A percentile compares a stretch with the other conserved stretches of the same genome.
These are phyloP conservation scores for Penicillium sp. DNA, from an alignment of 2,329 filamentous ascomycete species.

Conservation along the genomic window DNA sequence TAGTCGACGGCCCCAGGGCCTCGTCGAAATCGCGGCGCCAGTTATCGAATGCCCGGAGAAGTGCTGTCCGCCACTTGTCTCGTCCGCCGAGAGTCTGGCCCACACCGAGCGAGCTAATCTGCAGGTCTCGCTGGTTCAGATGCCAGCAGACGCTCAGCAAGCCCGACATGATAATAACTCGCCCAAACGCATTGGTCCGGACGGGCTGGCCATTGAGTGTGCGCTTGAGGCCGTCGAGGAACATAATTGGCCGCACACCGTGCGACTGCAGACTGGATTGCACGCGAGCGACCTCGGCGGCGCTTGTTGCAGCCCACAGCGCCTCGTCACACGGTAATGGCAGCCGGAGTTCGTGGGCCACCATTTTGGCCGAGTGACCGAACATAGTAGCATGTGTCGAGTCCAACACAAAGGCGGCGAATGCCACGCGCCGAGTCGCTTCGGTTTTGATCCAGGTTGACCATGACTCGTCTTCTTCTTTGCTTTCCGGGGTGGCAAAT, in stretches of 20 bases:
- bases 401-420: constrained; percentile 91
- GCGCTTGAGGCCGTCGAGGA: constrained; percentile 85
- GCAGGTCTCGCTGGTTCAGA: constrained; percentile 92
- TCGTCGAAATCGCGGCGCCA: constrained; percentile 94
- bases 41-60: constrained; percentile 85
- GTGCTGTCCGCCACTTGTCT: constrained; percentile 83
- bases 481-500: constrained; percentile 76
- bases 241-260: constrained; percentile 79
- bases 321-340: constrained; percentile 90
- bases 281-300: constrained; percentile 78
- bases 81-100: constrained; percentile 76
- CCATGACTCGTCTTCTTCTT: constrained; percentile 81
- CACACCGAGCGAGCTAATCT: constrained; percentile 82
- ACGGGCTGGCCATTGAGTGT: constrained; percentile 84
- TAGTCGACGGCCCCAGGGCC: constrained; percentile 66
- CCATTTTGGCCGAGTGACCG: constrained; percentile 94
- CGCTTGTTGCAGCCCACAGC: constrained; percentile 86
- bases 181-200: constrained; percentile 87
- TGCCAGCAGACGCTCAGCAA: constrained; percentile 93
- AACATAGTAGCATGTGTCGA: constrained; percentile 98
- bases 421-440: constrained; percentile 82
- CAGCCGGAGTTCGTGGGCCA: constrained; percentile 89
- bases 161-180: constrained; percentile 90
- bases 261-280: constrained; percentile 77
- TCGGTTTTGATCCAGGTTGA: constrained; percentile 94